These are phyloP conservation scores for Malus orientalis DNA, from an alignment of 306 rosid species.

Conservation along the genomic window DNA sequence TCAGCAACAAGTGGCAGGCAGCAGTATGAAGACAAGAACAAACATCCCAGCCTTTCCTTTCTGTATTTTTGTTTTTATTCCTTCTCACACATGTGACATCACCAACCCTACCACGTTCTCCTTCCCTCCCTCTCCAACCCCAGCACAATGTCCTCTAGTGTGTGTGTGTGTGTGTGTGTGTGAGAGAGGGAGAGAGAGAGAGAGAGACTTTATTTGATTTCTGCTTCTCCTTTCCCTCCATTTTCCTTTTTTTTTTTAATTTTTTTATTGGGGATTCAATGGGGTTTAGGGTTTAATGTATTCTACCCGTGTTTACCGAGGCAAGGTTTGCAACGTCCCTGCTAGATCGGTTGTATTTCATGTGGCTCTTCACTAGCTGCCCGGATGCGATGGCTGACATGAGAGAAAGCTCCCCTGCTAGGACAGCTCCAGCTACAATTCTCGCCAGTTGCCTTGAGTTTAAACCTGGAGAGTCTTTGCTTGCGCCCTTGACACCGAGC, in stretches of 20 bases:
- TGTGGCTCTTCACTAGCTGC: constrained; percentile 23
- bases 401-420: constrained; percentile 22
- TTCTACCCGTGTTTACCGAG: not conserved
- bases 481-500: constrained; percentile 19
- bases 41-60: not conserved
- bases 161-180: too few species aligned
- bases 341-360: constrained; percentile 26
- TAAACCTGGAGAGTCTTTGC: constrained; percentile 18
- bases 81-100: not conserved
- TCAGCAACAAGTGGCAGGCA: not conserved
- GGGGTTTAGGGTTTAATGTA: not conserved
- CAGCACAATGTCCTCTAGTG: not conserved
- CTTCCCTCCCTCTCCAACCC: not conserved
- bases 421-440: constrained; percentile 19
- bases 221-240: not conserved
- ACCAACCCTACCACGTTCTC: not conserved
- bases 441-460: constrained; percentile 22
- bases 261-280: not conserved
- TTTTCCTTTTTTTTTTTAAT: not conserved
- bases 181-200: too few species aligned
- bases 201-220: not conserved
- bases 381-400: constrained; percentile 24
- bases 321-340: constrained; percentile 8
- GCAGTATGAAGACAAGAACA: not conserved
- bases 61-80: not conserved